These are phyloP conservation scores for Aspergillus sp. DNA, from an alignment of 2,329 filamentous ascomycete species.

Conservation along the genomic window DNA sequence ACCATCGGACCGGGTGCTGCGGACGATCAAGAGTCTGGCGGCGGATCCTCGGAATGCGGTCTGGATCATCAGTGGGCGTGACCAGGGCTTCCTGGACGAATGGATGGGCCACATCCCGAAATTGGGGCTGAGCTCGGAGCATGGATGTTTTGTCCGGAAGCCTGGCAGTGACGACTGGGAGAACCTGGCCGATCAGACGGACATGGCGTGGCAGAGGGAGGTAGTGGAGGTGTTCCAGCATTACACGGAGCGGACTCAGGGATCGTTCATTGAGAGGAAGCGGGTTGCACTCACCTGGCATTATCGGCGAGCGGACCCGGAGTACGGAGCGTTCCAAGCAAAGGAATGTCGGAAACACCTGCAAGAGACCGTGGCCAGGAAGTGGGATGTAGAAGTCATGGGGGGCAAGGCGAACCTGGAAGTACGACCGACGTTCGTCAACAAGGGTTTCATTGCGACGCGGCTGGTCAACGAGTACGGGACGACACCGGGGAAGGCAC, in stretches of 20 bases:
- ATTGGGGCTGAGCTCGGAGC: conserved; percentile 91
- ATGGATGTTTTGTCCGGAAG: conserved; percentile 86
- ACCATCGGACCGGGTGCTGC: conserved; percentile 72
- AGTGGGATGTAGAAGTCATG: conserved; percentile 94
- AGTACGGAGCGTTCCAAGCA: conserved; percentile 71
- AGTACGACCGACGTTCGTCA: conserved; percentile 92
- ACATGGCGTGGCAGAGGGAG: conserved; percentile 88
- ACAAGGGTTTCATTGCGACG: conserved; percentile 93
- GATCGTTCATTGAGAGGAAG: conserved; percentile 89
- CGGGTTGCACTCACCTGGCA: conserved; percentile 95
- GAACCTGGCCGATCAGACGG: conserved; percentile 73
- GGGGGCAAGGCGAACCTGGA: conserved; percentile 93
- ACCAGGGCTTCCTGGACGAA: conserved; percentile 81
- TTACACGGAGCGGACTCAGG: conserved; percentile 78
- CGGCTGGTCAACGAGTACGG: conserved; percentile 68
- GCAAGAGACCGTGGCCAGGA: conserved; percentile 62
- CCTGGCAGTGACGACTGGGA: conserved; percentile 72
- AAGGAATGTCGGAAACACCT: conserved; percentile 73
- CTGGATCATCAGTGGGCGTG: conserved; percentile 97
- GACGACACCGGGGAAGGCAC: conserved; percentile 43
- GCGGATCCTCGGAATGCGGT: conserved; percentile 74
- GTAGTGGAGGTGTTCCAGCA: conserved; percentile 77
- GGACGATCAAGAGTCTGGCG: conserved; percentile 68
- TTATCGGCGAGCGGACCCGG: conserved; percentile 82
- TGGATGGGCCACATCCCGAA: conserved; percentile 85